Percentiles rank a stretch among this genome's conserved stretches.
Conservation (phyloP, 345 rosid genomes). For the Sonneratia alba region DNA sequence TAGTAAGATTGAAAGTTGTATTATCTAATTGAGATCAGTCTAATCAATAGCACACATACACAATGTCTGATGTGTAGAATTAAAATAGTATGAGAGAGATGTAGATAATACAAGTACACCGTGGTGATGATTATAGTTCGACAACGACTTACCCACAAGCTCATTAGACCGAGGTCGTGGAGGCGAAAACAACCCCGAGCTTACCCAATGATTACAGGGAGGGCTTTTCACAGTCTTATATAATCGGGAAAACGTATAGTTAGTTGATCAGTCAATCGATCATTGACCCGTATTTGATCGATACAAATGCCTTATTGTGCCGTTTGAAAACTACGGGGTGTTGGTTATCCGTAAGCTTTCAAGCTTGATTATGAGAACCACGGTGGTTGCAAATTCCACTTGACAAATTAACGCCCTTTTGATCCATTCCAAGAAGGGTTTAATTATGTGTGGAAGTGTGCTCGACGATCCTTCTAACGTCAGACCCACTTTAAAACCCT, state of each 20-base stretch:
- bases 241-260: neutral
- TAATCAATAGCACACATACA: neutral
- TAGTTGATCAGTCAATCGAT: neutral
- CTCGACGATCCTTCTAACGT: neutral
- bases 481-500: neutral
- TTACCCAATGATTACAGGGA: neutral
- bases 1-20: too few species aligned
- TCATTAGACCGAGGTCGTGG: too few species aligned
- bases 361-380: conserved; percentile 7
- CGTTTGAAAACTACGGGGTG: neutral
- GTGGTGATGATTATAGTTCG: too few species aligned
- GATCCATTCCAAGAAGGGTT: neutral
- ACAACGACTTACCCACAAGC: neutral
- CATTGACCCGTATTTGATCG: too few species aligned
- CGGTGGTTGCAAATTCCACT: neutral
- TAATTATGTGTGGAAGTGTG: neutral
- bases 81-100: too few species aligned
- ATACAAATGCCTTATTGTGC: neutral
- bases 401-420: too few species aligned
- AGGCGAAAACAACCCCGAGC: neutral
- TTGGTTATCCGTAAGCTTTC: conserved; percentile 3
- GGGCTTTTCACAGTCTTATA: neutral
- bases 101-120: too few species aligned
- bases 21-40: neutral
- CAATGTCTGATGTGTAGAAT: too few species aligned